Base-by-base conservation (phyloP, 257 asterid genomes). In the Nicotiana tabacum region DNA sequence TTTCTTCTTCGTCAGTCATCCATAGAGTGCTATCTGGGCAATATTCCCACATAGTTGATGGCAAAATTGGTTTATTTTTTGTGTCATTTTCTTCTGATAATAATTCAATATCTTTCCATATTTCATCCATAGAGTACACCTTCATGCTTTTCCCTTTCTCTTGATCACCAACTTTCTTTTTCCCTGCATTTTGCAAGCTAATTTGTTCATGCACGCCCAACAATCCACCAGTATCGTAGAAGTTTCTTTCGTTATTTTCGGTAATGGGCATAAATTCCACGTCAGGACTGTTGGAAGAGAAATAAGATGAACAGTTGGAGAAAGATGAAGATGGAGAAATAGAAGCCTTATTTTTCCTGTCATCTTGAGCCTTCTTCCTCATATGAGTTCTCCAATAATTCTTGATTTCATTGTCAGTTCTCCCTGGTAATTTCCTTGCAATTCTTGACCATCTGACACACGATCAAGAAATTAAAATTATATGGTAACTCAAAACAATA, bases 381-480 rank as follows among this genome's bases (percentile, higher is more conserved):
- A 86, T 86, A 85, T 91, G 91, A 6, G 98, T 95, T 53, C 98
- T 89, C 98, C 98, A 95, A 56, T 95, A 95, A 85, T 95, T 93
- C 88, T 95, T 95, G 81, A 95, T 93, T 84, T 95, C 98, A 81
- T 95, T 95, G 67, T 95, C 98, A 0, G 98, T 93, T 85, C 98
- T 95, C 8, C 98, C 98, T 0, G 97, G 97, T 77, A 95, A 65
- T 80, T 92, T 91, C 57, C 92, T 84, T 4, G 98, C 98, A 78
- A 95, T 95, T 87, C 91, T 92, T 24, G 98, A 95, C 98, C 98
- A 95, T 86, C 98, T 95, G 70, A 84, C 29, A 72, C 61, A 43
- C 1, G n/a, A 24, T 1, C 39, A 35, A 72, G 0, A 12, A 46
- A 77, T 18, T 43, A 21, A 43, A 29, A 11, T 21, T 43, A 70